Evolutionary conservation across 495 filamentous ascomycete genomes (phyloP).

Genomic region (Parmelia sp.): DNA sequence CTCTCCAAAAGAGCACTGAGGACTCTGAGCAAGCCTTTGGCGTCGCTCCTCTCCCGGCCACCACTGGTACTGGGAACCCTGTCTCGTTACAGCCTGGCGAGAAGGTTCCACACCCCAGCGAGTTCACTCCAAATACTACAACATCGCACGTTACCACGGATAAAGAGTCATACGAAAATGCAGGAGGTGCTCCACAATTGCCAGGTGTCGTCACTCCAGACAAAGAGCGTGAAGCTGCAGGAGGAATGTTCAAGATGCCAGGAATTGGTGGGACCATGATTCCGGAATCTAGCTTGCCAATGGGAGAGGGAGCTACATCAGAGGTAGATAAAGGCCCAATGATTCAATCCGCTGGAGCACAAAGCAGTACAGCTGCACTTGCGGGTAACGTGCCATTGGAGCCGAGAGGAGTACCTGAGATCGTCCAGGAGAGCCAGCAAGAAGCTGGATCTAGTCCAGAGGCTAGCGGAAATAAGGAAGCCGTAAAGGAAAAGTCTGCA

Average conservation of each 20-base stretch:
- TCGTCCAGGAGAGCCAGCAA: conserved; percentile 62
- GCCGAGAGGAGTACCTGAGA: conserved; percentile 50
- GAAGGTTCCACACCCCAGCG: conserved; percentile 50
- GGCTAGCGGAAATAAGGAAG: conserved; percentile 50
- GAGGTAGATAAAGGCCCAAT: conserved; percentile 36
- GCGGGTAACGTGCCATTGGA: conserved; percentile 47
- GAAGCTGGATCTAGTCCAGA: conserved; percentile 53
- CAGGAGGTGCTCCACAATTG: conserved; percentile 50
- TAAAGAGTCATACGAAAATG: conserved; percentile 76
- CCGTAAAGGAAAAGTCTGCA: conserved; percentile 53
- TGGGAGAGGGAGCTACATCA: conserved; percentile 37
- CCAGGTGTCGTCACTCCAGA: conserved; percentile 41
- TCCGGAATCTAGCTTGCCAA: conserved; percentile 80
- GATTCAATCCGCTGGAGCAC: conserved; percentile 32
- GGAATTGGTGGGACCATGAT: conserved; percentile 61
- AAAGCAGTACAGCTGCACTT: conserved; percentile 43
- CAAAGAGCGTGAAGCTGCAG: conserved; percentile 39
- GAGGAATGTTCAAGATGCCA: conserved; percentile 55
- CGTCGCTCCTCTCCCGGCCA: conserved; percentile 50
- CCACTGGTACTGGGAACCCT: conserved; percentile 58
- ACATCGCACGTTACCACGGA: conserved; percentile 64
- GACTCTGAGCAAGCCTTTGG: conserved; percentile 25
- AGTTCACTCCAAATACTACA: conserved; percentile 47
- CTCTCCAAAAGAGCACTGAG: conserved; percentile 21
- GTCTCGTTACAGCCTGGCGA: conserved; percentile 62